Evolutionary conservation across 176 grass and related monocot species (phyloP).

Genomic region (Triticum monococcum): DNA sequence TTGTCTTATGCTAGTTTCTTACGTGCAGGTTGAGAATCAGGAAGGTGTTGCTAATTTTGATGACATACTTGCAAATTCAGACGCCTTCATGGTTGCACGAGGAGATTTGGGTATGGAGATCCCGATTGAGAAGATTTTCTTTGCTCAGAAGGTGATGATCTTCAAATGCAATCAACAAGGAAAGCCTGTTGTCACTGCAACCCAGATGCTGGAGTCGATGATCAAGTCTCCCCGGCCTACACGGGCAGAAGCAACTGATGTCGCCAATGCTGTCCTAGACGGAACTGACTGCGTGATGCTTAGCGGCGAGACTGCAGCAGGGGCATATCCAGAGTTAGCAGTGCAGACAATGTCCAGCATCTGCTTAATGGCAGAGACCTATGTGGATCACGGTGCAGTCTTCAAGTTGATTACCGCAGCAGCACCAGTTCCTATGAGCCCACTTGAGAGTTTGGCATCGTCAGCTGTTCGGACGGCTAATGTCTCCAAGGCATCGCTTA

Average conservation of each 20-base stretch:
- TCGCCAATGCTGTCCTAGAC: constrained; percentile 84
- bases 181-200: constrained; percentile 89
- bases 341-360: constrained; percentile 82
- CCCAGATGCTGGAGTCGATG: constrained; percentile 94
- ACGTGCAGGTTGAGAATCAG: constrained; percentile 77
- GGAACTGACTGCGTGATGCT: constrained; percentile 90
- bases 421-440: constrained; percentile 60
- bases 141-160: constrained; percentile 90
- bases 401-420: constrained; percentile 59
- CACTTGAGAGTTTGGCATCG: constrained; percentile 85
- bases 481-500: constrained; percentile 56
- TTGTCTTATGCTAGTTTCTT: constrained; percentile 29
- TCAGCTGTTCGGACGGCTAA: constrained; percentile 69
- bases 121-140: constrained; percentile 90
- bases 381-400: constrained; percentile 47
- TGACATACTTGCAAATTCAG: constrained; percentile 76
- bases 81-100: constrained; percentile 86
- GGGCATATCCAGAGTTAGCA: constrained; percentile 70
- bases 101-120: constrained; percentile 94
- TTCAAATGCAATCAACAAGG: constrained; percentile 83
- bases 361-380: constrained; percentile 64
- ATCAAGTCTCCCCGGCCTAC: constrained; percentile 90
- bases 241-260: constrained; percentile 81
- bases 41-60: constrained; percentile 92
- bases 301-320: constrained; percentile 83